Evolutionary conservation across 768 basidiomycete species (phyloP), one percentile per base, ranked within the genome.

Genomic region (Hygrocybe punicea): DNA sequence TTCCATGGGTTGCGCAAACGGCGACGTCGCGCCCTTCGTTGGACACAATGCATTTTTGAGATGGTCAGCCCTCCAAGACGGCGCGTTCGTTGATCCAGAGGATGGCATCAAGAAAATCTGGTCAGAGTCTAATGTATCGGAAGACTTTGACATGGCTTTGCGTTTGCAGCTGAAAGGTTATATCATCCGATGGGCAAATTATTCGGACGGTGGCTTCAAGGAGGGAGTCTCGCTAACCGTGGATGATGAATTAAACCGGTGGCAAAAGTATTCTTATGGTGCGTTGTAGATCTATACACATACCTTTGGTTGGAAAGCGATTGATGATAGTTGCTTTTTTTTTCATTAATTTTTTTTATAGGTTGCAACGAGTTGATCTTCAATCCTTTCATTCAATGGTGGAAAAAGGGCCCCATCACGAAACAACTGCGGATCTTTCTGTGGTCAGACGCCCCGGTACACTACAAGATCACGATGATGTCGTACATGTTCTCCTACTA

Each of bases 181-280:
- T 66, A 84, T 82, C 61, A 89, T 91, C 60, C 85, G 88, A 45
- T 87, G 89, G 92, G 87, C 91, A 25, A 90, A 89, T 0, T 95
- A 95, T 69, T 87, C 84, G 1, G 80, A 88, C 19, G 85, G 91
- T 48, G 88, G 84, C 2, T 95, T 94, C 77, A 89, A 93, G 73
- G 93, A 96, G 65, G 93, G 93, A 60, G 93, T 96, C 17, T 90
- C 88, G 0, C 75, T 96, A 14, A 94, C 93, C 0, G 85, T 85
- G 54, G 91, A 93, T 51, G 93, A 96, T 64, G 93, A 96, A 69
- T 74, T 96, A 8, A 94, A 94, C 63, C 72, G 93, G 2, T 96
- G 93, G 93, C 91, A 94, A 60, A 96, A 94, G 67, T 91, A 91
- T 59, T 77, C 87, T 0, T 90, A 89, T 71, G 89, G 86, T 81